phyloP scores from a whole-genome alignment of 495 filamentous ascomycete genomes.

The Pyrenula massariospora region DNA sequence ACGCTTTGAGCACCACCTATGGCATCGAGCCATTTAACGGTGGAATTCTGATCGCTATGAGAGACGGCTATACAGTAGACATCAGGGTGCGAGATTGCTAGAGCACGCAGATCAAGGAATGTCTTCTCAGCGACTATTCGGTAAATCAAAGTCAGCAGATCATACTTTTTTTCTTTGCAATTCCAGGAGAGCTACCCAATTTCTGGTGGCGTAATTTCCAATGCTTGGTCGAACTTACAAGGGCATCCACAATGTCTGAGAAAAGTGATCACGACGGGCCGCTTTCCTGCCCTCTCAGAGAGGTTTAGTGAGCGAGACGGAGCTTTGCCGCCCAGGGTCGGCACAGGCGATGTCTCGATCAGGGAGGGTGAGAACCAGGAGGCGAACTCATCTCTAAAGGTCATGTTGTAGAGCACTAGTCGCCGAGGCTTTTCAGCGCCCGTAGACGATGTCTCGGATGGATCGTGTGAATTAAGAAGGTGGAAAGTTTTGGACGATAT shows the following conservation, averaged over 20 bases:
- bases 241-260: constrained; percentile 52
- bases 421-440: too few species aligned
- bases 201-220: too few species aligned
- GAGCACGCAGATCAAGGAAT: constrained; percentile 30
- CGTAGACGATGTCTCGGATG: not conserved
- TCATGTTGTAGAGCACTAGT: not conserved
- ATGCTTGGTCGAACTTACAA: constrained; percentile 12
- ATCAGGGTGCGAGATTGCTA: constrained; percentile 31
- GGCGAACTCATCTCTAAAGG: constrained; percentile 1
- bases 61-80: constrained; percentile 46
- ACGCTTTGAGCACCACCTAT: constrained; percentile 42
- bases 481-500: not conserved
- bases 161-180: not conserved
- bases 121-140: constrained; percentile 46
- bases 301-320: constrained; percentile 14
- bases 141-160: not conserved
- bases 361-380: constrained; percentile 7
- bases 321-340: constrained; percentile 32
- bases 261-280: constrained; percentile 42
- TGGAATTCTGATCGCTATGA: constrained; percentile 35
- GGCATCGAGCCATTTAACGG: constrained; percentile 39
- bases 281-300: constrained; percentile 11
- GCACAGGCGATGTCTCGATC: constrained; percentile 12
- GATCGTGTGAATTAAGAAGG: not conserved
- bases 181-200: too few species aligned